Evolutionary conservation across 257 asterid genomes (phyloP).

Genomic region (Thymus mandschuricus): DNA sequence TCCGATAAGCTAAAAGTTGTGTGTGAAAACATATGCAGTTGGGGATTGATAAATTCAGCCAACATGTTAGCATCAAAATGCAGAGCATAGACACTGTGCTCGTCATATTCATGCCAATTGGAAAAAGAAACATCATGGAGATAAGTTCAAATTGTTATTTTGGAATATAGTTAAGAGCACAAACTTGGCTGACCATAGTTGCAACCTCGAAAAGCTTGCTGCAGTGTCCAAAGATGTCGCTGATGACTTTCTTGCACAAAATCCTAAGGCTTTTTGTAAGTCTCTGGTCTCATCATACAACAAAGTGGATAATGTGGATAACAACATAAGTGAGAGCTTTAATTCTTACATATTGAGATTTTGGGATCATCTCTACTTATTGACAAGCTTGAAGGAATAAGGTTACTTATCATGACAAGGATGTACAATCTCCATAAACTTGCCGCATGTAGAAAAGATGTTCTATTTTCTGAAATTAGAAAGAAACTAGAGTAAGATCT

Average conservation of each 20-base stretch:
- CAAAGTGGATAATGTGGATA: neutral
- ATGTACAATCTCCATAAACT: neutral
- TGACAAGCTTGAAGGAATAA: neutral
- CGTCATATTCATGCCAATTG: too few species aligned
- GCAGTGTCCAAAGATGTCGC: neutral
- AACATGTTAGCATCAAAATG: neutral
- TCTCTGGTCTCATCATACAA: neutral
- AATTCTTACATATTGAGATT: neutral
- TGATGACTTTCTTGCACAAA: neutral
- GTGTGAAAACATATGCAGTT: neutral
- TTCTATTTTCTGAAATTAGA: neutral
- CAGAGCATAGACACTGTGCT: too few species aligned
- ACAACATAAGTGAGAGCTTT: slow-evolving; percentile 9
- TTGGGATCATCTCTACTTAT: neutral
- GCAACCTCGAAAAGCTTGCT: neutral
- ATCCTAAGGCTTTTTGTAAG: neutral
- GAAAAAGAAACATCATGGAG: too few species aligned
- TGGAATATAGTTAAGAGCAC: neutral
- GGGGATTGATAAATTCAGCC: neutral
- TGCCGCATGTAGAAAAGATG: neutral
- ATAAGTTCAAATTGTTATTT: too few species aligned
- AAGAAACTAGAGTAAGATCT: neutral
- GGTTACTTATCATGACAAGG: neutral
- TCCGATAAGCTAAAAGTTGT: too few species aligned
- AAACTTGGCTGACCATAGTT: neutral